These are phyloP conservation scores for Ormosia emarginata DNA, from an alignment of 306 rosid species.

Conservation along the genomic window DNA sequence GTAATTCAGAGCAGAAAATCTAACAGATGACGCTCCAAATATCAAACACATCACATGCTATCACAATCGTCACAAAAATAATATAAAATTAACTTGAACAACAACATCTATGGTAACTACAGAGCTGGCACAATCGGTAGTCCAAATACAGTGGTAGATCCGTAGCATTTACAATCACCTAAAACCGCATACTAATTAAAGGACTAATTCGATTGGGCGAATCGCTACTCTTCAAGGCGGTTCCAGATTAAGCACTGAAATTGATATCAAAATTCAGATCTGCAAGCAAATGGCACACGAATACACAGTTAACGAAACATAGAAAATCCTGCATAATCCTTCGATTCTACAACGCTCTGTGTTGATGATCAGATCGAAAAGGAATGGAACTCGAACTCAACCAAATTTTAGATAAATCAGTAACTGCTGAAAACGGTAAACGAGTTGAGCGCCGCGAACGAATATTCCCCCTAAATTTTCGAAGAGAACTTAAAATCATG, in stretches of 20 bases:
- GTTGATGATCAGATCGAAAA: constrained; percentile 11
- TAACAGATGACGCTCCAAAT: background rate
- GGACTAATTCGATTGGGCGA: background rate
- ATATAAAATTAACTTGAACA: background rate
- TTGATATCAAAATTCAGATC: background rate
- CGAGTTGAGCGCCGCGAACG: background rate
- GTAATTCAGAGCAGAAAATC: background rate
- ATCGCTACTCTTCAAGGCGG: background rate
- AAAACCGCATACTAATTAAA: background rate
- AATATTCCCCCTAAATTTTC: background rate
- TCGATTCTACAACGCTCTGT: background rate
- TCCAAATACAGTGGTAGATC: background rate
- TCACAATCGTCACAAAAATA: background rate
- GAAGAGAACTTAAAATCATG: background rate
- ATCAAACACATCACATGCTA: background rate
- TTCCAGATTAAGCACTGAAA: background rate
- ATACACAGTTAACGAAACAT: background rate
- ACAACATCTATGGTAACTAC: background rate
- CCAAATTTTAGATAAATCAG: background rate
- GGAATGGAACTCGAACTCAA: background rate
- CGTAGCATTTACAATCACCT: background rate
- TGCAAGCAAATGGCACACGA: background rate
- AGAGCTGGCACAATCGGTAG: background rate
- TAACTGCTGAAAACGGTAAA: background rate
- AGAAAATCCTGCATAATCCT: background rate